These are phyloP conservation scores for Calonectria pauciramosa DNA, from an alignment of 2,329 filamentous ascomycete species.

Conservation along the genomic window DNA sequence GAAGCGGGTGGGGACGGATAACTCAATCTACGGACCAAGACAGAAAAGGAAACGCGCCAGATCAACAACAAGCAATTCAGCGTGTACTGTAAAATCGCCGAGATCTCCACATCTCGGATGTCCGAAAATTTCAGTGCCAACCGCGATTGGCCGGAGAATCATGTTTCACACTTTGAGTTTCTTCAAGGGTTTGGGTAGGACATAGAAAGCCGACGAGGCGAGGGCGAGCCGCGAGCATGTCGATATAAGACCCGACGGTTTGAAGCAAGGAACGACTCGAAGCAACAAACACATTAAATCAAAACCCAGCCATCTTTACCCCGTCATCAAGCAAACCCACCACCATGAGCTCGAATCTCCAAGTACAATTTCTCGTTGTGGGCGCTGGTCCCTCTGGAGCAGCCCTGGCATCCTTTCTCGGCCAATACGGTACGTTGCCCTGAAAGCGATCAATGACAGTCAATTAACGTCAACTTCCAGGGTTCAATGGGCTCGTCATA, in stretches of 20 bases:
- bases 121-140: background rate
- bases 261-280: background rate
- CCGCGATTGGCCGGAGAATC: background rate
- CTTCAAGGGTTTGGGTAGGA: background rate
- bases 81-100: background rate
- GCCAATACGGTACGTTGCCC: slow-evolving; percentile 56
- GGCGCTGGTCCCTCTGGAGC: slow-evolving; percentile 68
- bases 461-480: slow-evolving; percentile 42
- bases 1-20: background rate
- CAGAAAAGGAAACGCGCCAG: background rate
- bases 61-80: background rate
- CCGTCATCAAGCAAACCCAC: background rate
- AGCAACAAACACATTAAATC: background rate
- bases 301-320: background rate
- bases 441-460: background rate
- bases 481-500: slow-evolving; percentile 67
- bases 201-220: background rate
- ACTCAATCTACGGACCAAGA: background rate
- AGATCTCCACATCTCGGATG: background rate
- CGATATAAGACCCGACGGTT: background rate
- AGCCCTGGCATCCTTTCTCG: slow-evolving; percentile 66
- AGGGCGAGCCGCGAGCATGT: background rate
- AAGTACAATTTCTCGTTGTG: slow-evolving; percentile 57
- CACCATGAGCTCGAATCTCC: background rate
- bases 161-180: background rate